These are phyloP conservation scores for Mucuna pruriens DNA, from an alignment of 306 rosid species.

Conservation along the genomic window DNA sequence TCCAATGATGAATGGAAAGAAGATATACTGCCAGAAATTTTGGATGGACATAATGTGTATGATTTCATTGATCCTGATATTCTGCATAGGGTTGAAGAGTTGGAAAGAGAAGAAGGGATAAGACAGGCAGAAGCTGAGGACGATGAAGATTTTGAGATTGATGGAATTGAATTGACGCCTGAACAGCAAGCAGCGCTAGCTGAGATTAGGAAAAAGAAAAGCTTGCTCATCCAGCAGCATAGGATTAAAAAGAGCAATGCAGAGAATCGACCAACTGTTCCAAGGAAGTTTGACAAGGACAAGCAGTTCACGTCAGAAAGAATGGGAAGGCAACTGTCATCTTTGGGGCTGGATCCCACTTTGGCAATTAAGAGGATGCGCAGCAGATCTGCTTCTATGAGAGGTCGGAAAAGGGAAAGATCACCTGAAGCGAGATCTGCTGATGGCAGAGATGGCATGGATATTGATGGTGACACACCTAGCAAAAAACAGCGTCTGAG, in stretches of 20 bases:
- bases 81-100: conserved; percentile 73
- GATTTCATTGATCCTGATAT: conserved; percentile 88
- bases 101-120: conserved; percentile 81
- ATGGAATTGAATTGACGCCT: conserved; percentile 63
- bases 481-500: conserved; percentile 65
- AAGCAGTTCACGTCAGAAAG: conserved; percentile 61
- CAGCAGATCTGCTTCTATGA: conserved; percentile 60
- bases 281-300: conserved; percentile 82
- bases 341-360: conserved; percentile 74
- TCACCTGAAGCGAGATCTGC: conserved; percentile 54
- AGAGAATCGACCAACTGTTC: conserved; percentile 79
- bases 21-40: conserved; percentile 80
- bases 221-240: conserved; percentile 69
- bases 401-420: conserved; percentile 80
- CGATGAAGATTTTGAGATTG: conserved; percentile 74
- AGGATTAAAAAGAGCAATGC: conserved; percentile 90
- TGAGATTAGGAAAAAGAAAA: conserved; percentile 74
- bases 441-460: conserved; percentile 59
- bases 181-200: conserved; percentile 71
- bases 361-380: conserved; percentile 71
- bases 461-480: conserved; percentile 68
- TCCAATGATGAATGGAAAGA: conserved; percentile 91
- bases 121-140: conserved; percentile 57
- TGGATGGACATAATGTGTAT: conserved; percentile 89
- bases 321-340: conserved; percentile 86